Conservation (phyloP, 2,329 filamentous ascomycete genomes). For the Aspergillus neotritici region DNA sequence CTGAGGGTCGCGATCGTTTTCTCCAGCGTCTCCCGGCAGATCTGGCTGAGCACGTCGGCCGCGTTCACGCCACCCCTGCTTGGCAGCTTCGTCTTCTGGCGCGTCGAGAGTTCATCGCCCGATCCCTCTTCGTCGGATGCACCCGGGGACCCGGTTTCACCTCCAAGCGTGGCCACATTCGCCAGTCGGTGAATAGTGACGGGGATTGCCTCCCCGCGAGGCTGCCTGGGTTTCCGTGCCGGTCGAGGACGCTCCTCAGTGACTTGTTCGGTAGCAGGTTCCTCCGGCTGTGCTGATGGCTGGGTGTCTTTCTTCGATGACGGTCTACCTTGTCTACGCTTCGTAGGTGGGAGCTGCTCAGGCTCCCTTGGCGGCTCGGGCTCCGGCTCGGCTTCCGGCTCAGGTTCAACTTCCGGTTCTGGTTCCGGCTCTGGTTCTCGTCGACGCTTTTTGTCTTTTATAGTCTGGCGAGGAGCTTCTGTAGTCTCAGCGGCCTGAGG, state of each 20-base stretch:
- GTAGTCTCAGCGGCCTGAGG: background rate
- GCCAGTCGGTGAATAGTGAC: constrained; percentile 39
- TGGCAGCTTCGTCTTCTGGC: constrained; percentile 33
- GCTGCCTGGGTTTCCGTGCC: constrained; percentile 21
- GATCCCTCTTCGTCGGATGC: constrained; percentile 24
- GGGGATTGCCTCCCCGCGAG: constrained; percentile 35
- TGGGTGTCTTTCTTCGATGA: constrained; percentile 7
- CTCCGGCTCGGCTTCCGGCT: constrained; percentile 10
- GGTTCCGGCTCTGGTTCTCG: constrained; percentile 3
- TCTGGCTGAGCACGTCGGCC: constrained; percentile 48
- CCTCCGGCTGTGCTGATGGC: constrained; percentile 7
- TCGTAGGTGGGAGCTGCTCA: constrained; percentile 3
- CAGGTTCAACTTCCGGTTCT: constrained; percentile 7
- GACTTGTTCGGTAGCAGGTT: constrained; percentile 6
- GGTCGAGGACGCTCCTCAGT: constrained; percentile 9
- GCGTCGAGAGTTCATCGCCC: constrained; percentile 27
- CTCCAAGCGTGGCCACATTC: constrained; percentile 29
- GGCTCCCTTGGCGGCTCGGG: constrained; percentile 2
- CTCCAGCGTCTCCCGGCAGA: constrained; percentile 47
- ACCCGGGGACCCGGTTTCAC: constrained; percentile 13
- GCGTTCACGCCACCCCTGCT: constrained; percentile 44
- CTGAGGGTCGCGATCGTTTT: constrained; percentile 41
- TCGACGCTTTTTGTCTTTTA: background rate
- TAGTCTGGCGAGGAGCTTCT: background rate
- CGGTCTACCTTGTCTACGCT: constrained; percentile 11